Base-by-base conservation (phyloP, 345 rosid species). In the Angophora floribunda region DNA sequence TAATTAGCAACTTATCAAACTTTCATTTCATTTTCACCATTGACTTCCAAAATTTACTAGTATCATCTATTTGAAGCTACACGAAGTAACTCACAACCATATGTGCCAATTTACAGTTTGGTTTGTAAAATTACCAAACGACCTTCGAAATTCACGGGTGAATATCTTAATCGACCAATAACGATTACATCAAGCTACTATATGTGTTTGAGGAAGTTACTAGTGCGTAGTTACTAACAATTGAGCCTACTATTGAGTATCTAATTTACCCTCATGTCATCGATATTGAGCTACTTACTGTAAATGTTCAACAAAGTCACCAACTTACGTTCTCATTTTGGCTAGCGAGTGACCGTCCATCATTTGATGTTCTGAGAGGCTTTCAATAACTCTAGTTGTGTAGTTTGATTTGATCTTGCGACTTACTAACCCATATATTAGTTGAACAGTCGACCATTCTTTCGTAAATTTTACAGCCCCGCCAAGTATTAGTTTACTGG, bases 271-370 rank as follows among this genome's bases (percentile, higher is more conserved):
- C 3, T 30, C 11, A 16, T 67, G 14, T 7, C 44, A 30, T 65
- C 1, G 21, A 30, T n/a, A 0, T 65, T 0, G 0, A 65, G 36
- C 78, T 65, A 65, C 44, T 67, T 67, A 30, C 2, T 0, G 0
- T 67, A 67, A 67, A 67, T 30, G 11, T 30, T 67, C 0, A 3
- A 67, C 41, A 65, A 67, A 67, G 44, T 30, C 15, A 4, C 1
- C 6, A 16, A 15, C 36, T 63, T n/a, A n/a, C 79, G 4, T 16
- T 67, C 2, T 67, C 11, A 67, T 67, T 15, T 30, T 7, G 78
- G 0, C 78, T 67, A 67, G 79, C 22, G 30, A 30, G 44, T 67
- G 79, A 30, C 36, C 36, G 6, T 65, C 41, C 26, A 14, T 11
- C 4, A 36, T 36, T 36, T 36, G 41, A 36, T 36, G 41, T 36